Evolutionary conservation across 129 eudicot species (phyloP).

Genomic region (Flaveria ramosissima): DNA sequence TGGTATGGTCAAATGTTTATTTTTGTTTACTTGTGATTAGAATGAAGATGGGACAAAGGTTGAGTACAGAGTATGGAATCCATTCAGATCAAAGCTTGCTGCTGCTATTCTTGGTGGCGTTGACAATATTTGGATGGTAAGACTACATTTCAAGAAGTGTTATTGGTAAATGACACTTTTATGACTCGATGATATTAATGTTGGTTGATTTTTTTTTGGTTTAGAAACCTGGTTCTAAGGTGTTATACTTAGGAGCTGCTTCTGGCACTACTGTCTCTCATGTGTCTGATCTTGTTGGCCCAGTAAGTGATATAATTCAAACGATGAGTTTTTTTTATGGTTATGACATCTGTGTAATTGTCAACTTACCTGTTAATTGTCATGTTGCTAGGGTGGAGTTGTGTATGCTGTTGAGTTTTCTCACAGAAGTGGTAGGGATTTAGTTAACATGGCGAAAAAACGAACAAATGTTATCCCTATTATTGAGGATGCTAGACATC

Average conservation of each 20-base stretch:
- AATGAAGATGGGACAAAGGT: slow-evolving; percentile 87
- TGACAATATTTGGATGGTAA: slow-evolving; percentile 89
- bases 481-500: slow-evolving; percentile 96
- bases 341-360: neutral
- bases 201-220: neutral
- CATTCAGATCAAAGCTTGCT: slow-evolving; percentile 86
- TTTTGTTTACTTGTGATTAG: slow-evolving; percentile 25
- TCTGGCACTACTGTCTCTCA: slow-evolving; percentile 96
- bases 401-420: slow-evolving; percentile 96
- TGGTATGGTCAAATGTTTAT: neutral
- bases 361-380: neutral
- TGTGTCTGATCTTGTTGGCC: slow-evolving; percentile 95
- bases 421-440: slow-evolving; percentile 89
- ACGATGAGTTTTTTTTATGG: neutral
- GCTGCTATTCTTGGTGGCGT: slow-evolving; percentile 96
- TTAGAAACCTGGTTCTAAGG: slow-evolving; percentile 85
- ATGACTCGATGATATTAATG: neutral
- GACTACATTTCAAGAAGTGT: neutral
- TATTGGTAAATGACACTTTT: neutral
- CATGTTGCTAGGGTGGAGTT: slow-evolving; percentile 50
- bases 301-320: slow-evolving; percentile 52
- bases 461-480: slow-evolving; percentile 90
- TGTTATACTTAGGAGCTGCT: slow-evolving; percentile 95
- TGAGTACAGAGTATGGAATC: slow-evolving; percentile 98
- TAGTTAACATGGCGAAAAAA: slow-evolving; percentile 89